Percentiles rank a stretch among this genome's conserved stretches.
Conservation (phyloP, 345 rosid species). For the Nephelium lappaceum region DNA sequence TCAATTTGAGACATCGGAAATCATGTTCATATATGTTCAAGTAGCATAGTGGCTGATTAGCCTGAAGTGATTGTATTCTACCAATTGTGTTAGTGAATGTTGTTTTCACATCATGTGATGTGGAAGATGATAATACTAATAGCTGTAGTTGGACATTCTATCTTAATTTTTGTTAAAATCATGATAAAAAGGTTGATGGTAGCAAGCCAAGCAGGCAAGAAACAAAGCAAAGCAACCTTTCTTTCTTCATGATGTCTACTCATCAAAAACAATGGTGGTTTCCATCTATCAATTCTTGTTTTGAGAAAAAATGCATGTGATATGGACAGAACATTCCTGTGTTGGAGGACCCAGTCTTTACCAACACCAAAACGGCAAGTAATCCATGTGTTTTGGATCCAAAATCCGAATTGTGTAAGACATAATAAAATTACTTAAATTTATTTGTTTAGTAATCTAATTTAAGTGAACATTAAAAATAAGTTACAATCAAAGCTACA, state of each 20-base stretch:
- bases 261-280: not conserved
- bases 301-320: not conserved
- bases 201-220: not conserved
- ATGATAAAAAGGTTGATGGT: not conserved
- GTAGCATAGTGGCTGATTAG: too few species aligned
- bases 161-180: too few species aligned
- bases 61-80: too few species aligned
- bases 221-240: not conserved
- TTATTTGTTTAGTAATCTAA: too few species aligned
- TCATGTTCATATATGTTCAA: too few species aligned
- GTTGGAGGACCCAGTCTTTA: not conserved
- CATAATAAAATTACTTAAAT: too few species aligned
- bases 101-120: not conserved
- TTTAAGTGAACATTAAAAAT: not conserved
- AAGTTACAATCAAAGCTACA: too few species aligned
- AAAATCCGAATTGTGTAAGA: not conserved
- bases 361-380: not conserved
- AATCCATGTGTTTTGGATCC: too few species aligned
- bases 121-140: too few species aligned
- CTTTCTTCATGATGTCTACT: not conserved
- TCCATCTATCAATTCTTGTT: not conserved
- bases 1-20: too few species aligned
- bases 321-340: not conserved
- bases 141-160: not conserved
- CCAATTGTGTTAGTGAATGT: not conserved